Evolutionary conservation across 1,284 basidiomycete species (phyloP), one percentile per base, ranked within the genome.

Genomic region (Erythrobasidium hasegawianum): DNA sequence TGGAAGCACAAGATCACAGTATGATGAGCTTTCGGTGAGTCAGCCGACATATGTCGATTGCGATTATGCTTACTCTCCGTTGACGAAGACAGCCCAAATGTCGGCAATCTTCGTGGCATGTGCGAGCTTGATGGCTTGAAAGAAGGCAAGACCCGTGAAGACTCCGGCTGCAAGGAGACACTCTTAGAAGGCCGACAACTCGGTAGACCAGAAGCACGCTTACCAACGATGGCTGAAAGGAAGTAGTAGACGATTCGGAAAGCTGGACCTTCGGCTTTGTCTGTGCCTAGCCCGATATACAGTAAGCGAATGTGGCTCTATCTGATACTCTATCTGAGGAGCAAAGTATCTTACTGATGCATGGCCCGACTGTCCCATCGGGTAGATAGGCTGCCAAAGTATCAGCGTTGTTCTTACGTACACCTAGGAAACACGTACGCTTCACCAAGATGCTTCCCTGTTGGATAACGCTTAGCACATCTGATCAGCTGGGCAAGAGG

Each of bases 331-430:
- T n/a, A n/a, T n/a, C n/a, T n/a, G n/a, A n/a, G n/a, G n/a, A n/a
- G n/a, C n/a, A n/a, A n/a, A n/a, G n/a, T n/a, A n/a, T n/a, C 61
- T 47, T 26, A 64, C 61, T 52, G 26, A 64, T 29, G 61, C 61
- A 64, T 26, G 54, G 52, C 22, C 61, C 61, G 27, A 41, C 56
- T 24, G 49, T 33, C 14, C 61, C 61, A 47, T 38, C 50, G 11
- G 61, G 61, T 13, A 64, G 18, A 33, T 41, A 50, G 29, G 61
- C 61, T 64, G 33, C 20, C 26, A 22, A 54, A 39, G 13, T n/a
- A 8, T 57, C 14, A 57, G n/a, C 16, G n/a, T 39, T 57, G 7
- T 20, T 5, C 20, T 13, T n/a, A 33, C 55, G 9, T 18, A 26
- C 16, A 38, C 33, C 4, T 14, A 16, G 5, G 9, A n/a, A 57